Percentiles rank a stretch among this genome's conserved stretches.
These are phyloP conservation scores for Willaertia magna DNA, from an alignment of 208 protist species.

Conservation along the genomic window DNA sequence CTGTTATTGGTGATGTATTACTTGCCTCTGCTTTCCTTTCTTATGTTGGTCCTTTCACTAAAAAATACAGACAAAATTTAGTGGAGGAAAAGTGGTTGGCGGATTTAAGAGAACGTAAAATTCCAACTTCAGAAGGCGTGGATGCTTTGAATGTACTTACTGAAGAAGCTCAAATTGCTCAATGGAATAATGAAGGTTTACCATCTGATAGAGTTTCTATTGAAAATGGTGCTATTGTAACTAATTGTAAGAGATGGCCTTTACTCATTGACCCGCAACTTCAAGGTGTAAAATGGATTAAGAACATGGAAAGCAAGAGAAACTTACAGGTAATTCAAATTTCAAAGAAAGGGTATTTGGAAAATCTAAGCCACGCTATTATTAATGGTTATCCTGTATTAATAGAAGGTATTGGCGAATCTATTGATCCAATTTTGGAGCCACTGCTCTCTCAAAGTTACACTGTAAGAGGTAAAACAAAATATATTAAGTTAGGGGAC, in stretches of 20 bases:
- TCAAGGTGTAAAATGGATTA: conserved; percentile 70
- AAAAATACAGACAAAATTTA: conserved; percentile 39
- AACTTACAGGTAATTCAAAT: conserved; percentile 36
- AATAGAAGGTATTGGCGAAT: conserved; percentile 60
- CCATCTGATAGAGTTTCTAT: conserved; percentile 60
- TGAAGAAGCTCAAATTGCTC: conserved; percentile 40
- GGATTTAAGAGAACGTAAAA: conserved; percentile 34
- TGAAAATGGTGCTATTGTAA: conserved; percentile 65
- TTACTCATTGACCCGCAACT: conserved; percentile 78
- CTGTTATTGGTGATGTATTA: conserved; percentile 68
- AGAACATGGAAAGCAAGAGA: conserved; percentile 36
- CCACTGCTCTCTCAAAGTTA: conserved; percentile 47
- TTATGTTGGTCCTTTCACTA: conserved; percentile 70
- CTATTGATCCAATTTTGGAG: conserved; percentile 67
- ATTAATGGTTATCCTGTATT: conserved; percentile 27
- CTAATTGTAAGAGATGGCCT: conserved; percentile 61
- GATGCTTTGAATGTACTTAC: conserved; percentile 45
- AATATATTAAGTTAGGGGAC: conserved; percentile 48
- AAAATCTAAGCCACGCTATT: conserved; percentile 16
- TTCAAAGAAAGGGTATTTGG: conserved; percentile 29
- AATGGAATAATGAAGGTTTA: conserved; percentile 66
- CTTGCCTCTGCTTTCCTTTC: conserved; percentile 62
- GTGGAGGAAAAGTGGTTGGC: conserved; percentile 49
- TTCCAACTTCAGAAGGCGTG: conserved; percentile 44
- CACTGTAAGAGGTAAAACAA: conserved; percentile 32